phyloP scores from a whole-genome alignment of 305 asterid species.

The Striga hermonthica region DNA sequence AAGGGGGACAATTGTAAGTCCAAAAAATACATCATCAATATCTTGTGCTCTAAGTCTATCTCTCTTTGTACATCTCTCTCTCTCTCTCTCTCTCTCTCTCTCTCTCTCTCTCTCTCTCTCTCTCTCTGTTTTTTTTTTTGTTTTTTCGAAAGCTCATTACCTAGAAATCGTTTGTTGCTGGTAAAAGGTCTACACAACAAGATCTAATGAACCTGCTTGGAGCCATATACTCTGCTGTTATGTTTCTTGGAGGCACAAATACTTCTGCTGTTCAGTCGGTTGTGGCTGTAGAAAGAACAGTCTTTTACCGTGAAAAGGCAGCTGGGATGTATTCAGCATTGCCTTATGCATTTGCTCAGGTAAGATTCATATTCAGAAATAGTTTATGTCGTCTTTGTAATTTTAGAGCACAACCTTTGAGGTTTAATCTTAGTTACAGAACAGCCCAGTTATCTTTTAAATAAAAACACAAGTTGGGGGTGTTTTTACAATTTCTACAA shows the following conservation, averaged over 20 bases:
- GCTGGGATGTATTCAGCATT: constrained; percentile 93
- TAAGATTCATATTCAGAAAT: constrained; percentile 22
- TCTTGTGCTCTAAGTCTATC: not conserved
- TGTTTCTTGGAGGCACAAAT: constrained; percentile 89
- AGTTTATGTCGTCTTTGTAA: not conserved
- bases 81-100: constrained; percentile 7
- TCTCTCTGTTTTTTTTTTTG: constrained; percentile 7
- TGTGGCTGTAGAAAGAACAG: constrained; percentile 85
- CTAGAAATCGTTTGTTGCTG: constrained; percentile 3
- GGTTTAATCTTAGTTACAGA: too few relatives aligned
- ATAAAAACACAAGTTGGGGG: not conserved
- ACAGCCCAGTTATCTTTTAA: too few relatives aligned
- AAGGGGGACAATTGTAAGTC: constrained; percentile 71
- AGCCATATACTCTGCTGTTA: constrained; percentile 79
- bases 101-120: not conserved
- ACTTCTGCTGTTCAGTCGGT: constrained; percentile 83
- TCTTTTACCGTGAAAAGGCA: constrained; percentile 92
- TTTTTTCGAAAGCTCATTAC: not conserved
- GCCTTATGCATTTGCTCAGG: constrained; percentile 97
- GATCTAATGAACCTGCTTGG: constrained; percentile 75
- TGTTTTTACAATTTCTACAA: not conserved
- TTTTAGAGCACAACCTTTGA: not conserved
- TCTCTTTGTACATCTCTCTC: constrained; percentile 10
- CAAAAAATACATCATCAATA: not conserved
- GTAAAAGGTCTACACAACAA: constrained; percentile 63